These are phyloP conservation scores for Phytopythium ostracodes DNA, from an alignment of 352 stramenopile species.

Conservation along the genomic window DNA sequence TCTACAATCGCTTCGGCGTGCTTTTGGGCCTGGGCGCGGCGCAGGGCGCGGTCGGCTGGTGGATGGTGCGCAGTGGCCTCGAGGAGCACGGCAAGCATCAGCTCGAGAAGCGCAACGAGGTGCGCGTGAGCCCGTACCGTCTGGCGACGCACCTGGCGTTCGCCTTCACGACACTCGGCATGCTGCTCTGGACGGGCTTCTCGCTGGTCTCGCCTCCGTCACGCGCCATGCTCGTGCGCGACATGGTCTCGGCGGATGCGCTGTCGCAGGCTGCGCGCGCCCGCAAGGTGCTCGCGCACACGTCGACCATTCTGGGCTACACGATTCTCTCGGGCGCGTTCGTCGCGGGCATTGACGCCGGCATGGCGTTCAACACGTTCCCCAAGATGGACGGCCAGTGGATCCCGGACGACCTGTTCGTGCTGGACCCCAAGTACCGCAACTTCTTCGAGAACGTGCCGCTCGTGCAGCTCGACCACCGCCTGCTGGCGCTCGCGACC, in stretches of 20 bases:
- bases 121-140: conserved; percentile 96
- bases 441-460: conserved; percentile 99
- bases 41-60: conserved; percentile 94
- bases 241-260: conserved; percentile 81
- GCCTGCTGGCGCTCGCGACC: conserved; percentile 92
- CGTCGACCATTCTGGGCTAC: conserved; percentile 66
- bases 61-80: conserved; percentile 99
- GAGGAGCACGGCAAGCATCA: conserved; percentile 89
- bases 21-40: conserved; percentile 64
- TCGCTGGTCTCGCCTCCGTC: conserved; percentile 84
- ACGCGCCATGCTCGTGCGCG: conserved; percentile 44
- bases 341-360: conserved; percentile 98
- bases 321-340: conserved; percentile 91
- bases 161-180: conserved; percentile 95
- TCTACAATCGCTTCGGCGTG: conserved; percentile 62
- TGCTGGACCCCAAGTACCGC: conserved; percentile 84
- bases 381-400: conserved; percentile 94
- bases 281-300: conserved; percentile 57
- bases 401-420: conserved; percentile 94
- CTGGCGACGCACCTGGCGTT: conserved; percentile 96
- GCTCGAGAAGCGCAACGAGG: conserved; percentile 87
- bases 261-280: conserved; percentile 59
- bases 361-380: conserved; percentile 98
- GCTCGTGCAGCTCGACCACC: conserved; percentile 98
- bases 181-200: conserved; percentile 94